Percentiles rank a stretch among this genome's conserved stretches.
phyloP scores from a whole-genome alignment of 352 stramenopile species.

The Aphanomyces cochlioides region DNA sequence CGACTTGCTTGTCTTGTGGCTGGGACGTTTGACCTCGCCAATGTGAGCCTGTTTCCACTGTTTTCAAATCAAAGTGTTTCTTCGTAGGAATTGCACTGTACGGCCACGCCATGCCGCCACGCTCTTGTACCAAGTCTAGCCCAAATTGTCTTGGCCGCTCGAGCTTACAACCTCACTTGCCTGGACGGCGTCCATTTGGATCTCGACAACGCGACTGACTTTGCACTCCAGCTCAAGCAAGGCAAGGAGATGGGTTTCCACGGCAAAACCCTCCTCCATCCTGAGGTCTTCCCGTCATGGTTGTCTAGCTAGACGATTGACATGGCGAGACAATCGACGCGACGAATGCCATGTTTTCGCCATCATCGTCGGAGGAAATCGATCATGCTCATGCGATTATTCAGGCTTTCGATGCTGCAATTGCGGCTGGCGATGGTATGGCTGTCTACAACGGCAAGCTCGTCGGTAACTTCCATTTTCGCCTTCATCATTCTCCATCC shows the following conservation, averaged over 20 bases:
- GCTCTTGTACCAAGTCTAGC: constrained; percentile 32
- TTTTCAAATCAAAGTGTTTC: too few relatives aligned
- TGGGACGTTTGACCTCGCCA: constrained; percentile 42
- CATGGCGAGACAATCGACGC: constrained; percentile 16
- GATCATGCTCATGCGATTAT: constrained; percentile 38
- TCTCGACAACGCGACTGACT: constrained; percentile 34
- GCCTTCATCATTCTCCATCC: too few relatives aligned
- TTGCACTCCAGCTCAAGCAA: constrained; percentile 35
- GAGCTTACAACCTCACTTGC: constrained; percentile 30
- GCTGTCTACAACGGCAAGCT: constrained; percentile 29
- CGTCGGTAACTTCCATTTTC: background rate
- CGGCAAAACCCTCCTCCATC: constrained; percentile 56
- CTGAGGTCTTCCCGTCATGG: constrained; percentile 15
- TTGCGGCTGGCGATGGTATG: constrained; percentile 14
- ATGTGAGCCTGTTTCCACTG: constrained; percentile 4
- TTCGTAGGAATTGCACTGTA: constrained; percentile 29
- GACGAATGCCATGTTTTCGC: constrained; percentile 40
- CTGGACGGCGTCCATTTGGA: constrained; percentile 40
- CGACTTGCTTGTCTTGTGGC: constrained; percentile 37
- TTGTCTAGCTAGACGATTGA: constrained; percentile 27
- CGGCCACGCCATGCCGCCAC: constrained; percentile 20
- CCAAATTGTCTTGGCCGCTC: constrained; percentile 35
- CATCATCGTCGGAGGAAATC: constrained; percentile 34
- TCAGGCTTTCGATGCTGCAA: constrained; percentile 22
- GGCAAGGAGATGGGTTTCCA: constrained; percentile 45